These are phyloP conservation scores for Colletotrichum sp. DNA, from an alignment of 2,329 filamentous ascomycete genomes.

Conservation along the genomic window DNA sequence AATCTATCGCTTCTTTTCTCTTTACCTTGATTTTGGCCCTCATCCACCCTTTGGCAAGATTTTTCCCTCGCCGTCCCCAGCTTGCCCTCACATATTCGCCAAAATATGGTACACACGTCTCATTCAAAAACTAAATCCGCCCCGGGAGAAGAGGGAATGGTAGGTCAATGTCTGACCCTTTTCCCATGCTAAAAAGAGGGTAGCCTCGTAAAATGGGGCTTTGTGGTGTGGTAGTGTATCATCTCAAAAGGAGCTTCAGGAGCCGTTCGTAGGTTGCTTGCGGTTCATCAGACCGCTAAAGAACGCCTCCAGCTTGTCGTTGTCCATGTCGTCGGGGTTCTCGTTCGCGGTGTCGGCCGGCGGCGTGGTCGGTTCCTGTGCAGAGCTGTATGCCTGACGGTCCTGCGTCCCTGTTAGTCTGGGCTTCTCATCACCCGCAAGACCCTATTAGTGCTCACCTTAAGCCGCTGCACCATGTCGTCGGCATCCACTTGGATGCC, in stretches of 20 bases:
- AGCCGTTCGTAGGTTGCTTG: slow-evolving; percentile 32
- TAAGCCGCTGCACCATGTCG: slow-evolving; percentile 86
- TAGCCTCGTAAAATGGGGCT: background rate
- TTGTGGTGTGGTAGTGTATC: background rate
- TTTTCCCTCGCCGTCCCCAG: background rate
- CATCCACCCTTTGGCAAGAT: background rate
- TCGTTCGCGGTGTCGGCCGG: slow-evolving; percentile 37
- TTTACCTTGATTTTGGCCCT: background rate
- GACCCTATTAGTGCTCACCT: slow-evolving; percentile 55
- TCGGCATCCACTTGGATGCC: slow-evolving; percentile 96
- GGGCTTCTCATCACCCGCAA: rapidly evolving
- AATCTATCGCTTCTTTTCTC: background rate
- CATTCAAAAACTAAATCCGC: background rate
- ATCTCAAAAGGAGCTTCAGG: background rate
- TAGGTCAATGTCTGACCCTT: background rate
- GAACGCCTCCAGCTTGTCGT: slow-evolving; percentile 63
- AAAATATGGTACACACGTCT: background rate
- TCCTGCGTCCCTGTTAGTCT: slow-evolving; percentile 47
- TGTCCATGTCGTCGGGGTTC: slow-evolving; percentile 51
- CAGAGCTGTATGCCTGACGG: slow-evolving; percentile 58
- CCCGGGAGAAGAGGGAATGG: background rate
- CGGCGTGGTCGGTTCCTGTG: slow-evolving; percentile 47
- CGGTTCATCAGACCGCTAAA: slow-evolving; percentile 66
- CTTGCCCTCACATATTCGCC: background rate
- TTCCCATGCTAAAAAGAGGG: background rate